Conservation (phyloP, 371 early-diverging fungal species). For the Mucor saturninus region DNA sequence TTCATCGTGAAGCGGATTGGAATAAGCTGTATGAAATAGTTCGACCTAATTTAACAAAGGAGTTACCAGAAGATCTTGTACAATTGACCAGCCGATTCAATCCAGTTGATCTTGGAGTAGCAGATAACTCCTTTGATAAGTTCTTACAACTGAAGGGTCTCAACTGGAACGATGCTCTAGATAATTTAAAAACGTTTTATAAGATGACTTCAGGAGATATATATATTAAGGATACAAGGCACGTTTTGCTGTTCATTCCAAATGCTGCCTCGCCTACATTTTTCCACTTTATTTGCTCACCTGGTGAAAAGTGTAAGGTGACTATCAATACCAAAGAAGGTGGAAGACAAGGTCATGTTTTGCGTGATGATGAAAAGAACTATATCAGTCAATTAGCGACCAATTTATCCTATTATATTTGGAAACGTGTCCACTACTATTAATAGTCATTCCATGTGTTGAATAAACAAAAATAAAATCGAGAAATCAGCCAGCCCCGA, state of each 20-base stretch:
- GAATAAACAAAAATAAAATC: background rate
- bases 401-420: constrained; percentile 39
- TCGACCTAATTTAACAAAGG: constrained; percentile 8
- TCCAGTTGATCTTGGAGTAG: constrained; percentile 22
- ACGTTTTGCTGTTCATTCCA: constrained; percentile 40
- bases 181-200: constrained; percentile 40
- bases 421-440: constrained; percentile 28
- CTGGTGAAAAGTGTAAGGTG: constrained; percentile 7
- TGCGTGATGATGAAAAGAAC: constrained; percentile 26
- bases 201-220: constrained; percentile 39
- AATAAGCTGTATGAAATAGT: constrained; percentile 38
- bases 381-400: constrained; percentile 32
- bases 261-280: constrained; percentile 35
- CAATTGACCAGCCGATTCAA: constrained; percentile 20
- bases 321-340: constrained; percentile 24
- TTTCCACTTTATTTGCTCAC: constrained; percentile 29
- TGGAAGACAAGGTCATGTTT: background rate
- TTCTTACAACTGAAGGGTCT: constrained; percentile 31
- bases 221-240: constrained; percentile 19
- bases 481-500: too few species aligned
- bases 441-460: background rate
- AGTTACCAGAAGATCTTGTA: constrained; percentile 15
- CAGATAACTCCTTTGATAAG: constrained; percentile 29
- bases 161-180: constrained; percentile 40
- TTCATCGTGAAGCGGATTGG: constrained; percentile 43